Conservation (phyloP, 2,329 filamentous ascomycete species). For the Daldinia eschscholtzii region DNA sequence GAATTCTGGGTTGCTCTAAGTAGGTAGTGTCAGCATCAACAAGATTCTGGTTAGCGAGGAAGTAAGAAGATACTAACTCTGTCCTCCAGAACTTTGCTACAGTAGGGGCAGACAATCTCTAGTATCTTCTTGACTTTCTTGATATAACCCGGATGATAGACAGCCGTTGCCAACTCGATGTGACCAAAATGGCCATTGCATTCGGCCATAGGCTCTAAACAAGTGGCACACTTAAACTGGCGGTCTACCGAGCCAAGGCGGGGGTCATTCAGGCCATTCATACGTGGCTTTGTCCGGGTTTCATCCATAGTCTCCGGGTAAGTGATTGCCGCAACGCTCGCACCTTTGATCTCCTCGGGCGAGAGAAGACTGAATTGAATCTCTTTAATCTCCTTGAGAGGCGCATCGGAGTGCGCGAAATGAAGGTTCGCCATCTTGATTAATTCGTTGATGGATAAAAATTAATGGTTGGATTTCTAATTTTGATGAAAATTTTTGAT, state of each 20-base stretch:
- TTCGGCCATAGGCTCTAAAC: constrained; percentile 93
- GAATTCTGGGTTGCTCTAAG: constrained; percentile 86
- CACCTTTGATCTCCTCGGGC: constrained; percentile 98
- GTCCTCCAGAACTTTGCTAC: constrained; percentile 96
- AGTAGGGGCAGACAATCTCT: constrained; percentile 99
- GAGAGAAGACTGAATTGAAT: constrained; percentile 99
- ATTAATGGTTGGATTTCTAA: constrained; percentile 4
- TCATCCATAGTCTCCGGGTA: constrained; percentile 99
- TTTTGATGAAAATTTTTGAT: constrained; percentile 7
- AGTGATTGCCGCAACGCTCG: constrained; percentile 96
- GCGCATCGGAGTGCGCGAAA: constrained; percentile 92
- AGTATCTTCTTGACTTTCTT: constrained; percentile 99
- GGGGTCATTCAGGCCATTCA: constrained; percentile 93
- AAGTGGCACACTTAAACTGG: constrained; percentile 95
- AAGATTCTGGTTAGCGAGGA: constrained; percentile 64
- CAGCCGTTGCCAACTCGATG: constrained; percentile 95
- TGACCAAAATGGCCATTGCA: constrained; percentile 99
- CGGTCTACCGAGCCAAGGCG: constrained; percentile 96
- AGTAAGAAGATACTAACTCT: constrained; percentile 86
- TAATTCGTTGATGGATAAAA: constrained; percentile 40
- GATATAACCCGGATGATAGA: constrained; percentile 95
- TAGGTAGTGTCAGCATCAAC: constrained; percentile 70
- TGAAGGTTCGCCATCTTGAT: constrained; percentile 89
- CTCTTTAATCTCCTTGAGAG: constrained; percentile 97
- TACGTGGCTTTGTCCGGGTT: constrained; percentile 87